Evolutionary conservation across 106 monocot genomes (phyloP).

Genomic region (Dioscorea dumetorum): DNA sequence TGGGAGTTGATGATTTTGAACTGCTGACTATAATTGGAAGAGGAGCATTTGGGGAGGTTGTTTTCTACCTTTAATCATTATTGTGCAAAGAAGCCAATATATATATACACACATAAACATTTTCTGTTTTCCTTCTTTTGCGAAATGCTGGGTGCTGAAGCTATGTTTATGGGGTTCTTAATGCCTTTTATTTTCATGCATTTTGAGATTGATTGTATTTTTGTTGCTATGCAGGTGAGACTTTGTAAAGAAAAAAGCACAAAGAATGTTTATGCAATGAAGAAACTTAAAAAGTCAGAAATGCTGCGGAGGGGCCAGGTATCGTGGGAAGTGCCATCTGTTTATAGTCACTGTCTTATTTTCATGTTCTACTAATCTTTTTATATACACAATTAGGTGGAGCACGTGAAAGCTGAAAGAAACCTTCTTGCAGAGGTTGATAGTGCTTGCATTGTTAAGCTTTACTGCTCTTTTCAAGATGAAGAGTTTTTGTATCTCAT

Average conservation of each 20-base stretch:
- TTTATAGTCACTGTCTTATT: not conserved
- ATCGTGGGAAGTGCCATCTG: not conserved
- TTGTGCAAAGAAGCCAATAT: not conserved
- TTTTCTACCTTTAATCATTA: not conserved
- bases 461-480: slow-evolving; percentile 33
- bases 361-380: slow-evolving; percentile 7
- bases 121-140: not conserved
- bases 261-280: slow-evolving; percentile 12
- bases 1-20: slow-evolving; percentile 25
- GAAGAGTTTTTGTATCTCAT: slow-evolving; percentile 42
- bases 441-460: slow-evolving; percentile 28
- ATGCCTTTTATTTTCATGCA: not conserved
- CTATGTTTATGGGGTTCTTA: not conserved
- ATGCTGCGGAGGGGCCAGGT: slow-evolving; percentile 57
- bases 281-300: slow-evolving; percentile 37
- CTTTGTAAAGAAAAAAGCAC: slow-evolving; percentile 36
- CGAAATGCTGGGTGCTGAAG: not conserved
- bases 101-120: not conserved
- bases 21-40: slow-evolving; percentile 19
- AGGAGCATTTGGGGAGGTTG: slow-evolving; percentile 45
- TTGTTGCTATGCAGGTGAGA: slow-evolving; percentile 25
- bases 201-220: not conserved
- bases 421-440: slow-evolving; percentile 50
- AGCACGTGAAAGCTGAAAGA: slow-evolving; percentile 61
- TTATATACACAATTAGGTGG: slow-evolving; percentile 19